Percentiles rank a stretch among this genome's conserved stretches.
These are phyloP conservation scores for Calycina herbarum DNA, from an alignment of 2,329 filamentous ascomycete genomes.

Conservation along the genomic window DNA sequence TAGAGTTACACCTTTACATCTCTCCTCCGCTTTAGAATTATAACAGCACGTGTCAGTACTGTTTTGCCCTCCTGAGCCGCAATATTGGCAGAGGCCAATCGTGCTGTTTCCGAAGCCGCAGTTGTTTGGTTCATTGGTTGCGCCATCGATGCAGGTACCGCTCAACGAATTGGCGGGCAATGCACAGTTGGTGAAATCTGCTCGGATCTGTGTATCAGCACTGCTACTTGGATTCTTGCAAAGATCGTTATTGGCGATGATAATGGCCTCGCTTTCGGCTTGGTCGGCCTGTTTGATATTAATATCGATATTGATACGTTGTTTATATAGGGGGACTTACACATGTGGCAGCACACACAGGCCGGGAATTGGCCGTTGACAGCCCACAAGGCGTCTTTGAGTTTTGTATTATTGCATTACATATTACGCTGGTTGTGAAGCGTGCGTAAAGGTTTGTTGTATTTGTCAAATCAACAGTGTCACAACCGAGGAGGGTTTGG, in stretches of 20 bases:
- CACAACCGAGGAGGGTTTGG: slow-evolving; percentile 76
- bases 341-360: slow-evolving; percentile 88
- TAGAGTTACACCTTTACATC: slow-evolving; percentile 75
- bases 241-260: slow-evolving; percentile 70
- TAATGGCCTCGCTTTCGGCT: slow-evolving; percentile 84
- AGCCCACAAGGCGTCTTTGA: slow-evolving; percentile 71
- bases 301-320: slow-evolving; percentile 29
- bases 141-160: slow-evolving; percentile 72
- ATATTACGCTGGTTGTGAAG: slow-evolving; percentile 88
- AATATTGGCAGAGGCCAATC: slow-evolving; percentile 83
- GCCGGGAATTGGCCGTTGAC: slow-evolving; percentile 61
- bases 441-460: slow-evolving; percentile 84
- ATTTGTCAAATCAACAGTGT: slow-evolving; percentile 72
- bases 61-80: slow-evolving; percentile 78
- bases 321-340: slow-evolving; percentile 49
- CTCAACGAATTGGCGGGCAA: slow-evolving; percentile 78
- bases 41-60: slow-evolving; percentile 95
- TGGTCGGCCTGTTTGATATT: slow-evolving; percentile 63
- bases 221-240: slow-evolving; percentile 67
- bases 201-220: slow-evolving; percentile 75
- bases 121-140: slow-evolving; percentile 78
- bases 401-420: slow-evolving; percentile 91
- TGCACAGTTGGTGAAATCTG: slow-evolving; percentile 89
- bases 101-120: slow-evolving; percentile 78
- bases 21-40: slow-evolving; percentile 70